Evolutionary conservation across 345 rosid species (phyloP), one percentile per base, ranked within the genome.

Genomic region (Barbarea vulgaris): DNA sequence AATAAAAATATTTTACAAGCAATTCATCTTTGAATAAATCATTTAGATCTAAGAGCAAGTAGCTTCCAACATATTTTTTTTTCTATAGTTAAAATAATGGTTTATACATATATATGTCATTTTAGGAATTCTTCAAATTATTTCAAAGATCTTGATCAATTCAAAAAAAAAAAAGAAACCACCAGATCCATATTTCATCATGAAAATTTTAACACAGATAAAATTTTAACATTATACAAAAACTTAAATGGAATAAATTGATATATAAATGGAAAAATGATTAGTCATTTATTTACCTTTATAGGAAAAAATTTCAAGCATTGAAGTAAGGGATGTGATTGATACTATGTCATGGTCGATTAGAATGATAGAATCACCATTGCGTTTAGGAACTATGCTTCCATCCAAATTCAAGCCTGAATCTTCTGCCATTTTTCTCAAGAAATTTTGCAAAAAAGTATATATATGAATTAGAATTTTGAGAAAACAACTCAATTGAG

Each of bases 291-390:
- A 2, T 17, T 42, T 61, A 76, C 75, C 70, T 2, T 44, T 69
- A 10, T 42, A 31, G 1, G 64, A 61, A 42, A 61, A 14, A 0
- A 4, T 4, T 60, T 30, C 12, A 46, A 76, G 52, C 50, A 69
- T 61, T 69, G 31, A 17, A 8, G 41, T 69, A 51, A 76, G 70
- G 25, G 59, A 53, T 2, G 51, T 9, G 21, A 31, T 4, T 24
- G 70, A 61, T 27, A 30, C 7, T n/a, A 5, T 17, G 6, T 76
- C 80, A 76, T 69, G 14, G 1, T 76, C 80, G 7, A 76, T 69
- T 3, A 76, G 22, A 22, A 76, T 18, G 17, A 76, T 33, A 7
- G 28, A 44, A 33, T 63, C 75, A 39, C 22, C 14, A 52, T n/a
- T 5, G 6, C 3, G 0, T 0, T 61, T 6, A 19, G 3, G 15